These are phyloP conservation scores for Lactarius tabidus DNA, from an alignment of 768 basidiomycete genomes.

Conservation along the genomic window DNA sequence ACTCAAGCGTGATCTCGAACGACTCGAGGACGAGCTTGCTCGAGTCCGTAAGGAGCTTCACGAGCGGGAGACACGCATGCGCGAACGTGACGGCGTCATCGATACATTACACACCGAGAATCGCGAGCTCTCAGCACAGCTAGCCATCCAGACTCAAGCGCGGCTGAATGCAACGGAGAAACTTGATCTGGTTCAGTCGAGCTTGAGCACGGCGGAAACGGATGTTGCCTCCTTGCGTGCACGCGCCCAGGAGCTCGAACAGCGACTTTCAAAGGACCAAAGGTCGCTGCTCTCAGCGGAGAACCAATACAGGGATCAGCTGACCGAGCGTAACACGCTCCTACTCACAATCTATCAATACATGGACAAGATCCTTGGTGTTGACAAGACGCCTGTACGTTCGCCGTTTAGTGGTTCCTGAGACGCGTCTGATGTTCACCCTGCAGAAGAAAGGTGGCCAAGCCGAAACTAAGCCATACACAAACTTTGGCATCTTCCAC, in stretches of 20 bases:
- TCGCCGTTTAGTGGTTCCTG: background rate
- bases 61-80: conserved; percentile 56
- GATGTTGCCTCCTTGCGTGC: conserved; percentile 60
- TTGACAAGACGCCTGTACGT: conserved; percentile 79
- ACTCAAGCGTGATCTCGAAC: conserved; percentile 75
- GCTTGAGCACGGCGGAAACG: conserved; percentile 59
- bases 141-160: conserved; percentile 84
- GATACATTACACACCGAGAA: conserved; percentile 78
- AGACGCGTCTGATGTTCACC: background rate
- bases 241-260: conserved; percentile 72
- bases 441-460: conserved; percentile 67
- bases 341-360: conserved; percentile 92
- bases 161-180: conserved; percentile 84
- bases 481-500: conserved; percentile 91
- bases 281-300: conserved; percentile 66
- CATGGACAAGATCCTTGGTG: conserved; percentile 88
- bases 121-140: conserved; percentile 70
- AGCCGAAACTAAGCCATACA: conserved; percentile 87
- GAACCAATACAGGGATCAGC: conserved; percentile 82
- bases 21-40: conserved; percentile 73
- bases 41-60: conserved; percentile 67
- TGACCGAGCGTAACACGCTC: conserved; percentile 90
- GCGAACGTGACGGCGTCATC: conserved; percentile 68
- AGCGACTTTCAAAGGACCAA: conserved; percentile 77
- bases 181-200: conserved; percentile 65